Percentiles rank a stretch among this genome's conserved stretches.
Conservation (phyloP, 225 moss, liverwort and hornwort genomes). For the Neckera pumila region DNA sequence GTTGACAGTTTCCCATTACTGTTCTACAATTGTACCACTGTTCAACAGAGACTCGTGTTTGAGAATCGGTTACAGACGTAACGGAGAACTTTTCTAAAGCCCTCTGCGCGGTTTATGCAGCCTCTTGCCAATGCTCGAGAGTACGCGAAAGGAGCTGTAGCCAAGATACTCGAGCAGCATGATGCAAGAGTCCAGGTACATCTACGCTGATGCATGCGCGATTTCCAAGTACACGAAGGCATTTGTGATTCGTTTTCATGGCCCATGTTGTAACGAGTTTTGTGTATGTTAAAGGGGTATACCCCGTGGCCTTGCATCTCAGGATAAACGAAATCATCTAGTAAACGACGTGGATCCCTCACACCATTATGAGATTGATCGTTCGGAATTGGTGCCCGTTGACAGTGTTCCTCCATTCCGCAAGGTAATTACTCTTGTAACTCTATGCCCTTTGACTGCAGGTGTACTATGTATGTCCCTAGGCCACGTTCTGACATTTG, state of each 20-base stretch:
- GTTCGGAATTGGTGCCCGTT: slow-evolving; percentile 30
- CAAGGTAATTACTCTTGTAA: slow-evolving; percentile 7
- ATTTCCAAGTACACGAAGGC: not conserved
- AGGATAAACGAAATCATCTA: slow-evolving; percentile 18
- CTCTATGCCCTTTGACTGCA: not conserved
- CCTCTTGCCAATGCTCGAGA: slow-evolving; percentile 44
- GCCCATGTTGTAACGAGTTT: not conserved
- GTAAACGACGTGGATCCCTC: not conserved
- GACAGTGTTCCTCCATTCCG: slow-evolving; percentile 1
- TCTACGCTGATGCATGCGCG: not conserved
- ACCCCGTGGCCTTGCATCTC: not conserved
- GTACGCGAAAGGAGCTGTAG: slow-evolving; percentile 14
- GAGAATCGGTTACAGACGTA: not conserved
- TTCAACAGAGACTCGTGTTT: not conserved
- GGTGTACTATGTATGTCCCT: not conserved
- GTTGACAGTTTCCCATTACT: not conserved
- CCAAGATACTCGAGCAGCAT: slow-evolving; percentile 21
- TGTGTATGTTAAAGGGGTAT: not conserved
- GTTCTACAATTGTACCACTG: not conserved
- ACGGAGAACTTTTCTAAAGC: not conserved
- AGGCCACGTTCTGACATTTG: not conserved
- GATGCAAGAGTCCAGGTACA: slow-evolving; percentile 32
- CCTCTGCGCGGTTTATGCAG: slow-evolving; percentile 2
- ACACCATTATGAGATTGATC: slow-evolving; percentile 33
- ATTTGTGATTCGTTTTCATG: not conserved